Evolutionary conservation across 208 protist genomes (phyloP).

Genomic region (Crithidia bombi): DNA sequence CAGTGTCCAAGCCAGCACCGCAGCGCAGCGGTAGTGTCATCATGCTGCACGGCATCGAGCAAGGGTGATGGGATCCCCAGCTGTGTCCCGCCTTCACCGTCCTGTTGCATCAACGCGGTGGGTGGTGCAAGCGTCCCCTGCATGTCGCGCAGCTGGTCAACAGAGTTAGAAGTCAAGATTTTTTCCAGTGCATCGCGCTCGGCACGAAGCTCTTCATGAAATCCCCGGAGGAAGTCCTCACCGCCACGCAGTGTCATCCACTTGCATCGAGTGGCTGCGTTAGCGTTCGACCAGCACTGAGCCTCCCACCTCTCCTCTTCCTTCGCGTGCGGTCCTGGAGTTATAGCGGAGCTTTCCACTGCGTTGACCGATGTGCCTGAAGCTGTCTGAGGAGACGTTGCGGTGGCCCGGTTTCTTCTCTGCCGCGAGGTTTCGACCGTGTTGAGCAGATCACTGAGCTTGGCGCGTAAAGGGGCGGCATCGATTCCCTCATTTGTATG

Average conservation of each 20-base stretch:
- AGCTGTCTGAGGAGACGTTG: not conserved
- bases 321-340: not conserved
- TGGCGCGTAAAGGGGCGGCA: not conserved
- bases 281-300: conserved; percentile 23
- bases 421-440: conserved; percentile 1
- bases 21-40: conserved; percentile 36
- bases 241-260: conserved; percentile 27
- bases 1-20: conserved; percentile 50
- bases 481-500: not conserved
- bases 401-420: not conserved
- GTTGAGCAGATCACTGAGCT: not conserved
- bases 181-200: conserved; percentile 14
- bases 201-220: not conserved
- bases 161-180: not conserved
- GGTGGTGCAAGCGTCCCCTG: conserved; percentile 7
- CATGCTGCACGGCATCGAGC: conserved; percentile 32
- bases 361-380: too few relatives aligned
- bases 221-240: conserved; percentile 14
- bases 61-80: conserved; percentile 11
- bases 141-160: not conserved
- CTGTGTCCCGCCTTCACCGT: conserved; percentile 7
- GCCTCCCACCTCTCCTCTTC: conserved; percentile 1
- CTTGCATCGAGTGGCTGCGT: conserved; percentile 6
- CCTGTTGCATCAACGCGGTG: not conserved
- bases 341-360: not conserved